Base-by-base conservation (phyloP, 441 rosid species). In the Populus trichocarpa region DNA sequence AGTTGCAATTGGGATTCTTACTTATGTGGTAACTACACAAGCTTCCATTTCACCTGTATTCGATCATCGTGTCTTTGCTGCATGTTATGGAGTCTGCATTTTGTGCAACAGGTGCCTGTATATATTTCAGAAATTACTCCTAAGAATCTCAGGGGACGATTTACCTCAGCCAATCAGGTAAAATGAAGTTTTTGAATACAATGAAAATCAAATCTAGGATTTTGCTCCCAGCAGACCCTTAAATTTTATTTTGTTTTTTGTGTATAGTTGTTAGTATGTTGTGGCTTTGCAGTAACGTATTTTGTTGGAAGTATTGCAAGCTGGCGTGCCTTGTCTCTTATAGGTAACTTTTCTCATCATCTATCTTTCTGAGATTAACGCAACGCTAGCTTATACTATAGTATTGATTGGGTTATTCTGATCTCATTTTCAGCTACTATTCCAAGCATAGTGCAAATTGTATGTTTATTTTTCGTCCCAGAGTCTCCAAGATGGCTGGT, bases 401-500 rank as follows among this genome's bases (percentile, higher is more conserved):
- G n/a, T 53, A 53, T 53, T 53, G 7, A 53, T 53, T 53, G n/a
- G n/a, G 8, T 53, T 53, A 53, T 0, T 53, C n/a, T 67, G 36
- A 67, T 69, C 6, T 18, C 4, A 2, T 16, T 32, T 69, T 69
- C 71, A 69, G 71, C 50, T 32, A 32, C 42, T n/a, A 30, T 69
- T 32, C 71, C 71, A 14, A 30, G 71, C 23, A 1, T 69, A 0
- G n/a, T 33, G 18, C 71, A 69, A 20, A 16, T 69, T 35, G 42
- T 30, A 33, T 36, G 71, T 30, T 69, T 69, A 32, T 33, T 69
- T 16, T 69, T 69, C 42, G 6, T 69, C 13, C 71, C 71, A 2
- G 71, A 69, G 23, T 69, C 71, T 69, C 71, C 71, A 0, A 30
- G 42, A 69, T 69, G 71, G 71, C 42, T 32, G 71, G 71, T 66